These are phyloP conservation scores for Trichoderma guizhouense DNA, from an alignment of 2,329 filamentous ascomycete genomes.

Conservation along the genomic window DNA sequence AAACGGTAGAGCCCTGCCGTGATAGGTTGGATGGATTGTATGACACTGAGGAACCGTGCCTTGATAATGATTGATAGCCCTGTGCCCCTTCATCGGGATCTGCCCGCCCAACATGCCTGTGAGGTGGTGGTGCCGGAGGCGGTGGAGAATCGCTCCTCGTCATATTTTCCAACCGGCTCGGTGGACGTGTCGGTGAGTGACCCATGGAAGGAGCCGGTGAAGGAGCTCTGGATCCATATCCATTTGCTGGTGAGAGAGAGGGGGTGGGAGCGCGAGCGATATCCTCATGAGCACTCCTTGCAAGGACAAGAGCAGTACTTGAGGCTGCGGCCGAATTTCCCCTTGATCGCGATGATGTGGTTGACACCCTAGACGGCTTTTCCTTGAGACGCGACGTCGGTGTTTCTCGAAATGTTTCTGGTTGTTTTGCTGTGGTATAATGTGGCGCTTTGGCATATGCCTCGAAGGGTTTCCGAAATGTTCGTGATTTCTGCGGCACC, in stretches of 20 bases:
- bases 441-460: slow-evolving; percentile 65
- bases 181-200: slow-evolving; percentile 23
- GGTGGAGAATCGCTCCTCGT: slow-evolving; percentile 59
- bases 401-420: slow-evolving; percentile 52
- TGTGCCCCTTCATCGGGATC: slow-evolving; percentile 18
- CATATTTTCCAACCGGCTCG: slow-evolving; percentile 26
- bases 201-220: neutral
- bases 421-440: slow-evolving; percentile 61
- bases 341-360: slow-evolving; percentile 22
- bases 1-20: slow-evolving; percentile 36
- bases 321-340: slow-evolving; percentile 19
- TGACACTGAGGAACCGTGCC: slow-evolving; percentile 33
- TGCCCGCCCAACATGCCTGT: slow-evolving; percentile 59
- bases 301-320: slow-evolving; percentile 30
- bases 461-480: slow-evolving; percentile 65
- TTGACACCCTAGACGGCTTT: slow-evolving; percentile 26
- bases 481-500: slow-evolving; percentile 57
- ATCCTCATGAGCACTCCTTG: slow-evolving; percentile 22
- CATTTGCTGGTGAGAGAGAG: slow-evolving; percentile 26
- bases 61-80: slow-evolving; percentile 20
- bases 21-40: slow-evolving; percentile 34
- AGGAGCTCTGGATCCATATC: slow-evolving; percentile 27
- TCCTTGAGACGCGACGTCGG: slow-evolving; percentile 38
- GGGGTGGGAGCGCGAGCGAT: slow-evolving; percentile 21
- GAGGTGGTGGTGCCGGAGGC: slow-evolving; percentile 79